Evolutionary conservation across 2,329 filamentous ascomycete species (phyloP).

Genomic region (Venturia asperata): DNA sequence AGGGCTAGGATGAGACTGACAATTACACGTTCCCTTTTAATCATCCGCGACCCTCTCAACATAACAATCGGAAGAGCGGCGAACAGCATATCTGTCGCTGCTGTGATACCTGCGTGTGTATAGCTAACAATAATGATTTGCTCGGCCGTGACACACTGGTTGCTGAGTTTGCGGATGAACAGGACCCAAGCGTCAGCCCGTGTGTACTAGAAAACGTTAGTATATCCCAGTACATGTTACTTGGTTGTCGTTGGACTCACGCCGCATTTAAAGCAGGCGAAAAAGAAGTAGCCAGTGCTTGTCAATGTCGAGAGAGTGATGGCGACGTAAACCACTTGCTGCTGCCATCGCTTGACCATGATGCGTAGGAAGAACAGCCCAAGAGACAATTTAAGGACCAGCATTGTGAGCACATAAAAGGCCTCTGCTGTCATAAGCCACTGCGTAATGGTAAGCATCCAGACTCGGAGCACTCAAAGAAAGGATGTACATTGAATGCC

Average conservation of each 20-base stretch:
- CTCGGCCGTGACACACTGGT: slow-evolving; percentile 16
- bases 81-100: slow-evolving; percentile 32
- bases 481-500: slow-evolving; percentile 27
- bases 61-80: slow-evolving; percentile 36
- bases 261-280: slow-evolving; percentile 30
- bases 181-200: not conserved
- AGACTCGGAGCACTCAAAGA: not conserved
- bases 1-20: slow-evolving; percentile 36
- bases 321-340: slow-evolving; percentile 25
- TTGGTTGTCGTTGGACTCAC: slow-evolving; percentile 19
- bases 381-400: slow-evolving; percentile 39
- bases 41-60: slow-evolving; percentile 37
- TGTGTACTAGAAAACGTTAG: not conserved
- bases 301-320: slow-evolving; percentile 29
- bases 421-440: slow-evolving; percentile 32
- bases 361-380: slow-evolving; percentile 41
- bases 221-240: not conserved
- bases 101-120: slow-evolving; percentile 29
- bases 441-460: slow-evolving; percentile 22
- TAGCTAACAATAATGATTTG: slow-evolving; percentile 19
- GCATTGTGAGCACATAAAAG: slow-evolving; percentile 36
- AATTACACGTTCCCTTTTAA: slow-evolving; percentile 34
- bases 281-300: slow-evolving; percentile 28
- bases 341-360: slow-evolving; percentile 36
- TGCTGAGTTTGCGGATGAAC: not conserved